Evolutionary conservation across 1,284 basidiomycete genomes (phyloP).

Genomic region (Hemileia vastatrix): DNA sequence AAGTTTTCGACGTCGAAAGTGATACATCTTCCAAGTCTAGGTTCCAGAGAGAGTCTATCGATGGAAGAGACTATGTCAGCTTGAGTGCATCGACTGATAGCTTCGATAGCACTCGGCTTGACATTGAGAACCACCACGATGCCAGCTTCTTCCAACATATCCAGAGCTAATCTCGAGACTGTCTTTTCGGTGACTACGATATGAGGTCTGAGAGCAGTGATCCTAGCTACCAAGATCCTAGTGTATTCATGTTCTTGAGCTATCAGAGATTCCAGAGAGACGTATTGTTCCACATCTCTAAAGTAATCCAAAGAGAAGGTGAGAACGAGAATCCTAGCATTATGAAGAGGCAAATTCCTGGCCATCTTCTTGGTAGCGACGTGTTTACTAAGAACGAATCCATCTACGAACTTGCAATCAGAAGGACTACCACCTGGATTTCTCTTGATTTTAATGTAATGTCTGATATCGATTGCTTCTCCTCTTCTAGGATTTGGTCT

Average conservation of each 20-base stretch:
- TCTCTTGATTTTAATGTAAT: conserved; percentile 97
- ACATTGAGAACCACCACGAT: conserved; percentile 85
- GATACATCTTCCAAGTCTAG: conserved; percentile 75
- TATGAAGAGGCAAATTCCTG: conserved; percentile 51
- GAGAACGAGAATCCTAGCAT: conserved; percentile 87
- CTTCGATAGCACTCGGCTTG: conserved; percentile 74
- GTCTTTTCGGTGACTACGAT: conserved; percentile 84
- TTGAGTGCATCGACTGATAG: conserved; percentile 84
- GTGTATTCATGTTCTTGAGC: conserved; percentile 92
- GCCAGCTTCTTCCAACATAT: conserved; percentile 70
- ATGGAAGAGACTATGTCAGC: conserved; percentile 89
- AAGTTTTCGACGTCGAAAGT: conserved; percentile 83
- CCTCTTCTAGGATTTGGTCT: conserved; percentile 52
- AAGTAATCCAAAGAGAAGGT: conserved; percentile 93
- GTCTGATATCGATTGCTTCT: conserved; percentile 79
- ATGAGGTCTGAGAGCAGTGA: conserved; percentile 80
- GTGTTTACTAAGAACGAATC: conserved; percentile 95
- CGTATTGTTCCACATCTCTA: conserved; percentile 83
- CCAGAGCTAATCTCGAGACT: conserved; percentile 81
- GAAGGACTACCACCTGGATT: conserved; percentile 85
- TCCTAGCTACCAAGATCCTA: conserved; percentile 76
- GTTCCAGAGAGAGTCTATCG: conserved; percentile 82
- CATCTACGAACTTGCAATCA: conserved; percentile 93
- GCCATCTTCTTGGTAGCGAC: conserved; percentile 76
- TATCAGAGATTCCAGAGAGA: conserved; percentile 83